phyloP scores from a whole-genome alignment of 768 basidiomycete genomes.

The Stropharia rugosoannulata region DNA sequence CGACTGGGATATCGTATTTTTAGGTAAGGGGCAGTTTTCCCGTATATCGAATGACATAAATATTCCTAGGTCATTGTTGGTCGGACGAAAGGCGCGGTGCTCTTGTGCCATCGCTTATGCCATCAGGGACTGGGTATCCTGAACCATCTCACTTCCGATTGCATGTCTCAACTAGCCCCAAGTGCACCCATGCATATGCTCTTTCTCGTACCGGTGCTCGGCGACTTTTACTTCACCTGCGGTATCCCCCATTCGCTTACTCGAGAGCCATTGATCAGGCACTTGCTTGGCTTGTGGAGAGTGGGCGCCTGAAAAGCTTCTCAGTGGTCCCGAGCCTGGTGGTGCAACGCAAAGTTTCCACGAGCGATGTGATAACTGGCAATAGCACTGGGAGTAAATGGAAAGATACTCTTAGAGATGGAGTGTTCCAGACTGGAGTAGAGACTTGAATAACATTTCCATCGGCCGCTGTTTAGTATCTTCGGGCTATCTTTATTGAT shows the following conservation, averaged over 20 bases:
- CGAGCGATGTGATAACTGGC: constrained; percentile 56
- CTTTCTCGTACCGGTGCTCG: constrained; percentile 60
- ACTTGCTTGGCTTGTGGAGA: constrained; percentile 62
- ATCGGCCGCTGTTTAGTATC: neutral
- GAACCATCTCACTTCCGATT: constrained; percentile 29
- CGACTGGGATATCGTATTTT: constrained; percentile 73
- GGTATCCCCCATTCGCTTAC: constrained; percentile 68
- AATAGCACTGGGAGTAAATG: constrained; percentile 48
- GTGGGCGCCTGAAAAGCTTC: constrained; percentile 53
- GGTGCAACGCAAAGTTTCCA: constrained; percentile 57
- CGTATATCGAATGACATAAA: neutral
- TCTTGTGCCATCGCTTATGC: constrained; percentile 24
- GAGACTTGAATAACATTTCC: neutral
- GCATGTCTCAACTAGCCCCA: constrained; percentile 59
- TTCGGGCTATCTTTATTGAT: neutral
- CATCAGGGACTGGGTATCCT: constrained; percentile 7
- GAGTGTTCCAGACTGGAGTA: constrained; percentile 35
- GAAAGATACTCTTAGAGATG: constrained; percentile 48
- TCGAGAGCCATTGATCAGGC: constrained; percentile 79
- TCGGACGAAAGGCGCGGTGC: constrained; percentile 59
- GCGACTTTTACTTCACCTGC: constrained; percentile 57
- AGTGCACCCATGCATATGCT: constrained; percentile 75
- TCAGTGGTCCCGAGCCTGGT: constrained; percentile 69
- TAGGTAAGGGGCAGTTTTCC: constrained; percentile 40
- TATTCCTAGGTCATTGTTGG: constrained; percentile 71